A percentile compares a stretch with the other conserved stretches of the same genome.
Conservation (phyloP, 805 yeast species). For the Cyberlindnera lachancei region DNA sequence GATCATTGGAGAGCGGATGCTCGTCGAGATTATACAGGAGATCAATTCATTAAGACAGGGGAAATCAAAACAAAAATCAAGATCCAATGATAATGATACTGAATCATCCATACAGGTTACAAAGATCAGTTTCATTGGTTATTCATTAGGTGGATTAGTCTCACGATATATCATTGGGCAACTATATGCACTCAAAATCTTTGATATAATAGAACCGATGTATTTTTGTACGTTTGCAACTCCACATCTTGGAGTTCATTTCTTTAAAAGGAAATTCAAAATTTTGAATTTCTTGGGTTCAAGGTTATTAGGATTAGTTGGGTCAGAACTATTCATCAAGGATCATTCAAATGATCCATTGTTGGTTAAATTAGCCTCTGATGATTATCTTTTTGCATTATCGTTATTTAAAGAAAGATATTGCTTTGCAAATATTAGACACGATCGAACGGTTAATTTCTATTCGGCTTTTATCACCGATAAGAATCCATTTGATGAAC, state of each 20-base stretch:
- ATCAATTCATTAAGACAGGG: conserved; percentile 30
- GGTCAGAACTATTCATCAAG: conserved; percentile 62
- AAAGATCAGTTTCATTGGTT: conserved; percentile 73
- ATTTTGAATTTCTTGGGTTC: conserved; percentile 47
- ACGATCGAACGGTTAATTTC: conserved; percentile 85
- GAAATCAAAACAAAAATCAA: too few relatives aligned
- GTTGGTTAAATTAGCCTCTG: conserved; percentile 32
- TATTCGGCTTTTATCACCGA: conserved; percentile 74
- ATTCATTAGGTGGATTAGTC: conserved; percentile 84
- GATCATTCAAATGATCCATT: conserved; percentile 37
- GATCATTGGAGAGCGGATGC: conserved; percentile 59
- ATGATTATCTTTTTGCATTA: conserved; percentile 48
- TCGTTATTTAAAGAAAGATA: conserved; percentile 46
- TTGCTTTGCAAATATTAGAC: conserved; percentile 64
- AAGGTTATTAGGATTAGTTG: conserved; percentile 55
- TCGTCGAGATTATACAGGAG: conserved; percentile 53
- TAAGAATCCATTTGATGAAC: conserved; percentile 64
- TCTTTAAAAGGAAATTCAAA: conserved; percentile 32
- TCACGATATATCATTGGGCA: conserved; percentile 77
- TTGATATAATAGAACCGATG: conserved; percentile 52
- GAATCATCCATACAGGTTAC: conserved; percentile 26
- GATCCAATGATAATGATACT: too few relatives aligned
- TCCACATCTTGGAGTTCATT: conserved; percentile 62
- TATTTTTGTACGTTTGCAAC: conserved; percentile 67
- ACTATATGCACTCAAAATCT: conserved; percentile 46